Evolutionary conservation across 2,329 filamentous ascomycete genomes (phyloP), one percentile per base, ranked within the genome.

Genomic region (Furcasterigmium sp.): DNA sequence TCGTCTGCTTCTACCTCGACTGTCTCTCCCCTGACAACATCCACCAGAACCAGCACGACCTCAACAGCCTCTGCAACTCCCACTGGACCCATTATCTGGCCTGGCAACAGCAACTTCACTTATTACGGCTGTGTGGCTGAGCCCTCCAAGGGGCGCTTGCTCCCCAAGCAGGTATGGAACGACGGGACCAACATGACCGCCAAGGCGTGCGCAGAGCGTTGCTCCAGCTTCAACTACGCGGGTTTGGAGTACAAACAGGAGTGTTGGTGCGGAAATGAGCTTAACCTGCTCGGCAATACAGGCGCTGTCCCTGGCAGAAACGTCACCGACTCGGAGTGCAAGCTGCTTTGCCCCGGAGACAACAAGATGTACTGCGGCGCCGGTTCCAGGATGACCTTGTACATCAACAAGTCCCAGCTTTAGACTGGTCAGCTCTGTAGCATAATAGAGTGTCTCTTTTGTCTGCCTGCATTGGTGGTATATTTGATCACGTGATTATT

Each of bases 211-310:
- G 47, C 63, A 1, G 50, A 57, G 41, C 53, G 51, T 1, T 66
- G 63, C 34, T 53, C 50, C 25, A 48, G 56, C 15, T 64, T 59
- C 43, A 56, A 54, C 7, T 67, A 56, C 19, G 61, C 57, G 2
- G 64, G 63, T n/a, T 57, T 67, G 3, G 62, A 67, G 37, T 65
- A 66, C 26, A 62, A 63, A 6, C 54, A 52, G 3, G 63, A 67
- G 17, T 67, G 64, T 19, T 65, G 61, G 56, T 66, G 62, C 23
- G 60, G 59, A 8, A 55, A 63, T 35, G 40, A 39, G 1, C 41
- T 65, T 5, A 53, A 56, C n/a, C 52, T 58, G 26, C 50, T 51
- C 6, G 61, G 59, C 0, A 53, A 45, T 45, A 23, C 42, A 5
- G 44, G 46, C 9, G 39, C 49, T 1, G 29, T 46, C 1, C 54